Conservation (phyloP, 257 asterid genomes). For the Solanum paucissectum region DNA sequence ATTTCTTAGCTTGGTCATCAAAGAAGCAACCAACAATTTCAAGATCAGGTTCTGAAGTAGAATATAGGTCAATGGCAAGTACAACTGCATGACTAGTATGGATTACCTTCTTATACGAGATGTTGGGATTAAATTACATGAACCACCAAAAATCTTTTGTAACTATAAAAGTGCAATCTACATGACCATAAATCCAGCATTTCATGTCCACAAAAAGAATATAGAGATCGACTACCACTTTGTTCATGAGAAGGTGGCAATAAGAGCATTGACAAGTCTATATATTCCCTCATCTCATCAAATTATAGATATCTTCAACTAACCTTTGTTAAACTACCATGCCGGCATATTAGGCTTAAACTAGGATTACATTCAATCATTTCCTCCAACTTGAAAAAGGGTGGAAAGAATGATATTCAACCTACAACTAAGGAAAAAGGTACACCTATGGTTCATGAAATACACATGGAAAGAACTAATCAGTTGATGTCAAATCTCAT, state of each 20-base stretch:
- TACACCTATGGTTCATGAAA: too few relatives aligned
- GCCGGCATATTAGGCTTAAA: background rate
- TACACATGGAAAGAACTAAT: background rate
- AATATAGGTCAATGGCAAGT: background rate
- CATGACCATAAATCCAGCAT: background rate
- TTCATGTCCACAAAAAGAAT: background rate
- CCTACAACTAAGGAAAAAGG: too few relatives aligned
- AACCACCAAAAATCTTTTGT: background rate
- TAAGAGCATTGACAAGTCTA: background rate
- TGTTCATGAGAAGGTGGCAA: background rate
- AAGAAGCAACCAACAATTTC: background rate
- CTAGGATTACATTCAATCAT: background rate
- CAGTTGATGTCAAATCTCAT: background rate
- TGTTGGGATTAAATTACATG: background rate
- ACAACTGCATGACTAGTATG: background rate
- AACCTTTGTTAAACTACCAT: background rate
- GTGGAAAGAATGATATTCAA: too few relatives aligned
- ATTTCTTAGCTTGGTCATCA: background rate
- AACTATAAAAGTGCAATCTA: background rate
- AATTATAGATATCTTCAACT: background rate
- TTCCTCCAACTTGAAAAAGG: background rate
- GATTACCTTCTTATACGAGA: background rate
- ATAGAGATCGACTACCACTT: background rate
- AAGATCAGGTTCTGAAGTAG: too few relatives aligned
- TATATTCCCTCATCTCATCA: background rate